Evolutionary conservation across 2,329 filamentous ascomycete species (phyloP).

Genomic region (Xylariomycetidae sp.): DNA sequence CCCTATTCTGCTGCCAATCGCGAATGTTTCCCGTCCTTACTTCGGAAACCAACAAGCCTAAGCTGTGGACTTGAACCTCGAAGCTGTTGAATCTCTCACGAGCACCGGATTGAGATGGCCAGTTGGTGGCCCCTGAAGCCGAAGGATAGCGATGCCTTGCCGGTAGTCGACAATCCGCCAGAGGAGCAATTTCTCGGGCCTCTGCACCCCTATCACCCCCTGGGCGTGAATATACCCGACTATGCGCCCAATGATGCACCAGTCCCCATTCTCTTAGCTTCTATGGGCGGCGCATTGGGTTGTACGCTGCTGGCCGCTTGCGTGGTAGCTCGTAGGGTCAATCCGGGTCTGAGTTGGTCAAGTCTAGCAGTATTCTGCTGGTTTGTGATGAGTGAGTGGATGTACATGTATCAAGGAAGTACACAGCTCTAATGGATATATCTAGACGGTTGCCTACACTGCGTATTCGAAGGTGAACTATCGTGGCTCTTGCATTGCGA

Average conservation of each 20-base stretch:
- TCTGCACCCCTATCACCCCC: constrained; percentile 47
- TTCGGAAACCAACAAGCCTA: too few relatives aligned
- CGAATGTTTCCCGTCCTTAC: too few relatives aligned
- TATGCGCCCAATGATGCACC: constrained; percentile 41
- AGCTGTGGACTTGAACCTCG: too few relatives aligned
- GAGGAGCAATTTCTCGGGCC: too few relatives aligned
- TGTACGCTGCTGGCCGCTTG: constrained; percentile 29
- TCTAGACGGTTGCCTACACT: constrained; percentile 62
- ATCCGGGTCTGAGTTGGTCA: constrained; percentile 26
- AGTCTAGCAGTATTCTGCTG: constrained; percentile 43
- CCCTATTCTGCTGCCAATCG: too few relatives aligned
- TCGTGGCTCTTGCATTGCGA: background rate
- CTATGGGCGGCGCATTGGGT: constrained; percentile 32
- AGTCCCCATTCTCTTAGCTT: constrained; percentile 30
- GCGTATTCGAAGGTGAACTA: constrained; percentile 68
- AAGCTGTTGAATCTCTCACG: too few relatives aligned
- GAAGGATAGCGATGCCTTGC: constrained; percentile 1
- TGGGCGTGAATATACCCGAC: constrained; percentile 33
- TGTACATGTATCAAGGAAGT: too few relatives aligned
- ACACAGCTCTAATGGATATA: background rate
- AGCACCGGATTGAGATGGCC: too few relatives aligned
- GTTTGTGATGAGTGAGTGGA: constrained; percentile 48
- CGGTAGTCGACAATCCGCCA: too few relatives aligned
- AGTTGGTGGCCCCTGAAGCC: constrained; percentile 7
- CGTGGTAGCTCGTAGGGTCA: constrained; percentile 23